Evolutionary conservation across 257 asterid species (phyloP), one percentile per base, ranked within the genome.

Genomic region (Przewalskia tangutica): DNA sequence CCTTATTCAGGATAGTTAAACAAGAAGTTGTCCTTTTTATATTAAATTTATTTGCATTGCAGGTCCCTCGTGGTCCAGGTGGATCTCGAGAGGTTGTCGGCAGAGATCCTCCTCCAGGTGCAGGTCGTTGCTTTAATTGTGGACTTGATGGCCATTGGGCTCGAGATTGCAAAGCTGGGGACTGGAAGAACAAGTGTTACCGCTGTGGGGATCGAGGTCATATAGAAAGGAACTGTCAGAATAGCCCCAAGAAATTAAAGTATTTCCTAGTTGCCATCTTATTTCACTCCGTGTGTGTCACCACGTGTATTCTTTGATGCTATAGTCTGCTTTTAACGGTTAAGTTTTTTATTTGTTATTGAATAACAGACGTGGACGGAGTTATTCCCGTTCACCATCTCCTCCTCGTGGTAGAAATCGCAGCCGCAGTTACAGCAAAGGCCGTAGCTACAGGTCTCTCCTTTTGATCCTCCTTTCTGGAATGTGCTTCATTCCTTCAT

Each of bases 81-180:
- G 92, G 93, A 36, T 89, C 92, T n/a, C 91, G 88, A 79, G 93
- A 90, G 54, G 76, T 81, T 84, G 85, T 80, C 27, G 92, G 92
- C 64, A 81, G 91, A 70, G 93, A 90, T 54, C 93, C 93, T 58
- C 86, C 91, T 23, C 93, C 93, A 11, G 93, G 93, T 42, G 87
- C 87, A 32, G 93, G 93, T 8, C 92, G 93, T 53, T 90, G 93
- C 90, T 90, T 90, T 71, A 90, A 90, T 82, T 90, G 93, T 86
- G 93, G 93, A 65, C 34, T 89, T 82, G 93, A 90, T 60, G 93
- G 93, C 10, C 93, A 90, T 71, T 90, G 93, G 93, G 93, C 93
- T 73, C 85, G 91, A 66, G 93, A 90, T 85, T 90, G 93, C 83
- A 89, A 90, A 83, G 89, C 90, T 62, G 93, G 93, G n/a, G 93